Evolutionary conservation across 2,329 filamentous ascomycete genomes (phyloP), one percentile per base, ranked within the genome.

Genomic region (Fusarium clavum): DNA sequence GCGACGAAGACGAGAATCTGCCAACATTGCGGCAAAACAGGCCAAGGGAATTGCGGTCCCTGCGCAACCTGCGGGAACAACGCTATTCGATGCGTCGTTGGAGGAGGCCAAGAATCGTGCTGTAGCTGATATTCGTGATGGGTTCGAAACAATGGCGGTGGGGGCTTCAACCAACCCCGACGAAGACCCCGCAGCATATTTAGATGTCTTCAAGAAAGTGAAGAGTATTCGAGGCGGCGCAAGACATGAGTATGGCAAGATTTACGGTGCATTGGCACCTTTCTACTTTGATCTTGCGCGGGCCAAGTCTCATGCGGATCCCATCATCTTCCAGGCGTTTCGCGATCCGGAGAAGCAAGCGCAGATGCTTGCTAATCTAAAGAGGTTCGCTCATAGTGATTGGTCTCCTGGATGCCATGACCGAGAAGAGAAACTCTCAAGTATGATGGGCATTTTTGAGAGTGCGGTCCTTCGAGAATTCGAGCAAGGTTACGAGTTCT

Each of bases 401-500:
- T 92, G 88, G 83, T 86, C 93, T 1, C 83, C 91, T 61, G 94
- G 94, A 3, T 94, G 92, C 84, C 80, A 83, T 49, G 85, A 89
- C 72, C 85, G 95, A 45, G 88, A 92, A 74, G 89, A 92, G 67
- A 92, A 91, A 76, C 83, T 99, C 22, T 84, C 88, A 40, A 87
- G 86, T 25, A 94, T 97, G 87, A 88, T 91, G 70, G 87, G 87
- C 40, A 90, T 96, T 63, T 99, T 99, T 75, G 95, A 98, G 81
- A 94, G 91, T 60, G 94, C 94, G 6, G 94, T 97, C 6, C 82
- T 98, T 54, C 88, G 92, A 51, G 96, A 99, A 78, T 99, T 99
- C 73, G 92, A 97, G 79, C 92, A 96, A 76, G 96, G 94, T 6
- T 97, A 97, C 72, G 93, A 96, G 78, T 90, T 90, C 45, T 92